Evolutionary conservation across 305 asterid species (phyloP).

Genomic region (Solanum hybrid): DNA sequence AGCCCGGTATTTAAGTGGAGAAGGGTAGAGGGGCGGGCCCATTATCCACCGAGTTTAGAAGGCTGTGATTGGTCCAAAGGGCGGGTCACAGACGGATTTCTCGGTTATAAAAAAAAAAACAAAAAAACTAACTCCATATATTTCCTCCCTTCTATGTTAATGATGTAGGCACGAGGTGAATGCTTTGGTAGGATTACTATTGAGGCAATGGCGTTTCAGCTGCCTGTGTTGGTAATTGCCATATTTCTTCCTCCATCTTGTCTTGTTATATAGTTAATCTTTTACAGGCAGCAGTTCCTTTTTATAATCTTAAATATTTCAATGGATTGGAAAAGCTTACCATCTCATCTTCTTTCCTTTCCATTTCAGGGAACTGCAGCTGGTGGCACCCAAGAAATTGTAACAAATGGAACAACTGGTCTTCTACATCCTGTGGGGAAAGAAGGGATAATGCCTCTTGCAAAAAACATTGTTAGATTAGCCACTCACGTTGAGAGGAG

Average conservation of each 20-base stretch:
- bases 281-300: neutral
- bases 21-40: too few relatives aligned
- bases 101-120: too few relatives aligned
- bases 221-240: conserved; percentile 72
- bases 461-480: conserved; percentile 54
- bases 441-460: conserved; percentile 75
- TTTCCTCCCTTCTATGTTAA: neutral
- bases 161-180: conserved; percentile 79
- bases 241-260: neutral
- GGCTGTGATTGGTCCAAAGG: too few relatives aligned
- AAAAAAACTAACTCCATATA: too few relatives aligned
- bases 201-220: conserved; percentile 98
- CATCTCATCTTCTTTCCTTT: neutral
- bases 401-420: conserved; percentile 73
- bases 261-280: conserved; percentile 4
- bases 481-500: conserved; percentile 50
- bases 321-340: neutral
- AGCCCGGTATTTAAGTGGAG: neutral
- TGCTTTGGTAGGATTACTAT: conserved; percentile 97
- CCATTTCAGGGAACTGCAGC: conserved; percentile 85
- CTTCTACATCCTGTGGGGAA: conserved; percentile 86
- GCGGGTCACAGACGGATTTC: too few relatives aligned
- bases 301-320: neutral
- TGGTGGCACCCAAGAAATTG: conserved; percentile 89
- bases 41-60: too few relatives aligned